A percentile compares a stretch with the other conserved stretches of the same genome.
Evolutionary conservation across 345 rosid species (phyloP).

Genomic region (Ricinus communis): DNA sequence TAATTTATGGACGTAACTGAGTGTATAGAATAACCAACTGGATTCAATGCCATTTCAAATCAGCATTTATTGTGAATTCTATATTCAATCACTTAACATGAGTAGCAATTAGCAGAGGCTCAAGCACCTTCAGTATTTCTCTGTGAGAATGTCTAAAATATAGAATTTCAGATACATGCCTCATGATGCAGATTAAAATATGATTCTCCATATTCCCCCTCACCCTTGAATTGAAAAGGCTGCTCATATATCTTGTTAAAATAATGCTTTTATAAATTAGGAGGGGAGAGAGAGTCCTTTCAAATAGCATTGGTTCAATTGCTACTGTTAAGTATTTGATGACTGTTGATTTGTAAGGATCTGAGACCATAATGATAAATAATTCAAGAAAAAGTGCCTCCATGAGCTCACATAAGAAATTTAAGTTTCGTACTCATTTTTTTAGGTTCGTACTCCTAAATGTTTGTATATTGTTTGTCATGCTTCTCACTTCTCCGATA

Average conservation of each 20-base stretch:
- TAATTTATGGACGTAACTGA: background rate
- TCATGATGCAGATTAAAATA: too few species aligned
- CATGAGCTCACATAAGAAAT: background rate
- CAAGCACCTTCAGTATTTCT: background rate
- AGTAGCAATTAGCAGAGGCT: background rate
- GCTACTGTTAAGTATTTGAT: background rate
- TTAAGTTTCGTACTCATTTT: background rate
- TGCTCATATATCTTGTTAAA: too few species aligned
- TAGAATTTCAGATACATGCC: too few species aligned
- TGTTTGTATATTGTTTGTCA: conserved; percentile 1
- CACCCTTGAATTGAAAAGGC: too few species aligned
- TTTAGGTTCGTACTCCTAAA: background rate
- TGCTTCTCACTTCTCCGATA: background rate
- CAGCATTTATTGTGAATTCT: background rate
- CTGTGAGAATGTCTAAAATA: too few species aligned
- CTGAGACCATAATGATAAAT: background rate
- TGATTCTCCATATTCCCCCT: too few species aligned
- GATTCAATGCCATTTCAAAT: background rate
- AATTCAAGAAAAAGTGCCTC: background rate
- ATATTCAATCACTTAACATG: background rate
- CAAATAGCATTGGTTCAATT: background rate
- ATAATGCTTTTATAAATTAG: too few species aligned
- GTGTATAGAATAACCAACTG: background rate
- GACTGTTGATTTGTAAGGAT: background rate
- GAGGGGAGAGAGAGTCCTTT: too few species aligned